Conservation (phyloP, 352 stramenopile genomes). For the Blastocystis sp. region DNA sequence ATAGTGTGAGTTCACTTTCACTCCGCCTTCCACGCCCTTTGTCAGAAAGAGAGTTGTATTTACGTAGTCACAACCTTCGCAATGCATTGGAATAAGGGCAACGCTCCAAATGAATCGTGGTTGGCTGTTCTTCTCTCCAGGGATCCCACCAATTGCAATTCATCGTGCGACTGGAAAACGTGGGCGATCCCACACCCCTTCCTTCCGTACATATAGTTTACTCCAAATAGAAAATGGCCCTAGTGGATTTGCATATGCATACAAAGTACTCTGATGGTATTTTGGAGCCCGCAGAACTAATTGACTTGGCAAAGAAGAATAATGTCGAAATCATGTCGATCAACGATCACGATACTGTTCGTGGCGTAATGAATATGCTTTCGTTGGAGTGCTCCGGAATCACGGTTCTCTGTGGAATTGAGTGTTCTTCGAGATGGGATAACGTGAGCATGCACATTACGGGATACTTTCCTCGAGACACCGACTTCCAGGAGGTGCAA, state of each 20-base stretch:
- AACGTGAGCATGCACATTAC: slow-evolving; percentile 13
- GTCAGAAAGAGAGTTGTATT: not conserved
- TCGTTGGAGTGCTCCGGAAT: slow-evolving; percentile 4
- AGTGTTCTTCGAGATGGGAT: slow-evolving; percentile 18
- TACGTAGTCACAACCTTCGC: not conserved
- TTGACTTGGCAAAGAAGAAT: slow-evolving; percentile 34
- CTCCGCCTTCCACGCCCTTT: not conserved
- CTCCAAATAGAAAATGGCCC: not conserved
- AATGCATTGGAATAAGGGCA: not conserved
- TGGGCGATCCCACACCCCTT: not conserved
- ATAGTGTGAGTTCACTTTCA: slow-evolving; percentile 28
- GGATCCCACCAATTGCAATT: no score
- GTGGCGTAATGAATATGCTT: slow-evolving; percentile 22
- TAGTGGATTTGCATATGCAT: slow-evolving; percentile 61
- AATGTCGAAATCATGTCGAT: slow-evolving; percentile 56
- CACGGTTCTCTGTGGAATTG: slow-evolving; percentile 59
- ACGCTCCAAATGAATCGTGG: no score
- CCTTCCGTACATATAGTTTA: not conserved
- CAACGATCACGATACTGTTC: slow-evolving; percentile 61
- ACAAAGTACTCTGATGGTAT: slow-evolving; percentile 43
- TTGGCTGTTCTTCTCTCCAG: no score
- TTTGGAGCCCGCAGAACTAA: not conserved
- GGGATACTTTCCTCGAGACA: slow-evolving; percentile 32
- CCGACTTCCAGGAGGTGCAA: slow-evolving; percentile 30
- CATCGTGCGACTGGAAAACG: no score